Base-by-base conservation (phyloP, 2,329 filamentous ascomycete genomes). In the Arthrobotrys entomopaga region DNA sequence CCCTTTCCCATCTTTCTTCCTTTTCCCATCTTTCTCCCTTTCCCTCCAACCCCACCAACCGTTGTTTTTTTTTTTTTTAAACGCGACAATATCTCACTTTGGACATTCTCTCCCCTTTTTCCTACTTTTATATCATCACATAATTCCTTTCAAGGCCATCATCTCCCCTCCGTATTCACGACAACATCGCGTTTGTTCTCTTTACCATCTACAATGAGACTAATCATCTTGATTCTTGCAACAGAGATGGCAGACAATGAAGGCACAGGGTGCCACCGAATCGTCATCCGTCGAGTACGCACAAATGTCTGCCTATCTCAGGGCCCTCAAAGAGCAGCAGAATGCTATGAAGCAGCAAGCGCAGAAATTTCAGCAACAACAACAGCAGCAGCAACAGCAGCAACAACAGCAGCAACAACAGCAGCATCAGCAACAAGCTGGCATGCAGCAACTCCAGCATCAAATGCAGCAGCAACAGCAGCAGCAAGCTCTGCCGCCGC, bases 191-290 rank as follows among this genome's bases (percentile, higher is more conserved):
- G 10, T 48, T 49, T 22, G 7, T 50, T 34, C 29, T 26, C 53
- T 60, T 15, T 15, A 2, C 38, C 19, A 20, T n/a, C 40, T 29
- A 19, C 20, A 3, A 16, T 19, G 5, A 19, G 24, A 10, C 24
- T 38, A 16, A 16, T 15, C 48, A 61, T 20, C 13, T 15, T 38
- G 8, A 15, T 58, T 42, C 40, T 13, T 29, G 16, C 16, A 65
- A 13, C 79, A 97, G 93, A 93, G 92, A 86, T 95, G 91, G 77
- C 90, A 91, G 80, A 88, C 91, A 81, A 93, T 98, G 91, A 95
- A 94, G 82, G 87, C 91, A 65, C 86, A 90, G 79, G 93, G 93
- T 78, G 90, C 96, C 22, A 88, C 91, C 46, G 86, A 89, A 66
- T 90, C 86, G 66, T 93, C 98, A n/a, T 46, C 46, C 79, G 94